These are phyloP conservation scores for Wickerhamomyces rabaulensis DNA, from an alignment of 805 yeast genomes.

Conservation along the genomic window DNA sequence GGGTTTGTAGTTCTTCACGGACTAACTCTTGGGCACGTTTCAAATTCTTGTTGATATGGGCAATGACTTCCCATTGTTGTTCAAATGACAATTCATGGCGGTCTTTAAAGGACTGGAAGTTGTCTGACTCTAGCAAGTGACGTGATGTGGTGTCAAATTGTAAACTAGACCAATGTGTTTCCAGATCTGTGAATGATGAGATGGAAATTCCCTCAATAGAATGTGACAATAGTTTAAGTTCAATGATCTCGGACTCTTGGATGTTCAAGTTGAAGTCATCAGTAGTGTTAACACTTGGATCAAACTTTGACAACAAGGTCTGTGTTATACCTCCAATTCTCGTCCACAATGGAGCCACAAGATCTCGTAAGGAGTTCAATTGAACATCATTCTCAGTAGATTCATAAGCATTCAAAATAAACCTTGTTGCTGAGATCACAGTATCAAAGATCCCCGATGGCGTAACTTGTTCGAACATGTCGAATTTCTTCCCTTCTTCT, in stretches of 20 bases:
- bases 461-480: conserved; percentile 21
- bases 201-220: conserved; percentile 9
- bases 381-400: conserved; percentile 7
- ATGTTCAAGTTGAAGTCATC: conserved; percentile 7
- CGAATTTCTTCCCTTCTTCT: conserved; percentile 11
- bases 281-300: neutral
- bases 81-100: conserved; percentile 2
- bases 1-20: conserved; percentile 8
- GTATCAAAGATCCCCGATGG: conserved; percentile 20
- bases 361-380: conserved; percentile 2
- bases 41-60: conserved; percentile 8
- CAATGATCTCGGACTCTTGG: conserved; percentile 8
- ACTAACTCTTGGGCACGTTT: conserved; percentile 18
- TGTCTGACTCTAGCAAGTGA: conserved; percentile 18
- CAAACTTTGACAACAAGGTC: conserved; percentile 6
- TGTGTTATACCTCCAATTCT: neutral
- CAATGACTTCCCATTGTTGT: conserved; percentile 13
- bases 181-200: conserved; percentile 2
- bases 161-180: conserved; percentile 9
- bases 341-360: neutral
- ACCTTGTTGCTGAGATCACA: conserved; percentile 7
- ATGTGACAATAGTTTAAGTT: conserved; percentile 8
- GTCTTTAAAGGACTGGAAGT: conserved; percentile 6
- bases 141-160: neutral
- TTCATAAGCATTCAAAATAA: conserved; percentile 11